A percentile compares a stretch with the other conserved stretches of the same genome.
Evolutionary conservation across 140 eudicot species (phyloP).

Genomic region (Senecio squalidus): DNA sequence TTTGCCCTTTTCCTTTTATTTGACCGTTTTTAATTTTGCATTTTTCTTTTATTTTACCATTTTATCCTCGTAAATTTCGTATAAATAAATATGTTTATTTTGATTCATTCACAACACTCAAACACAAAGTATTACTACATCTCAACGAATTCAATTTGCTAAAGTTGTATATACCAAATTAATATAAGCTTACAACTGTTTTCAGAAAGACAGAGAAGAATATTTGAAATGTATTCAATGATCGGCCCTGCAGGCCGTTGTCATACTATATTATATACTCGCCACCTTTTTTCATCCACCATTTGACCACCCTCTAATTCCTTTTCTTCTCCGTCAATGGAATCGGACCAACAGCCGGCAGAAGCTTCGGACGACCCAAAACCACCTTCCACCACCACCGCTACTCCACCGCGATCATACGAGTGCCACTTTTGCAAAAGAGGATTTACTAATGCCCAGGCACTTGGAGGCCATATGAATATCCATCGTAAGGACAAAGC

Average conservation of each 20-base stretch:
- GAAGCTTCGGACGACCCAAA: conserved; percentile 18
- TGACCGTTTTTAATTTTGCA: too few species aligned
- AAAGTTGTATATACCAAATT: too few species aligned
- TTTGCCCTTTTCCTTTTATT: too few species aligned
- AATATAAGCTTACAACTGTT: too few species aligned
- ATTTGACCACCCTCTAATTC: conserved; percentile 15
- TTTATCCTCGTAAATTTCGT: too few species aligned
- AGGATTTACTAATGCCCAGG: conserved; percentile 56
- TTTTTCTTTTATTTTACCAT: too few species aligned
- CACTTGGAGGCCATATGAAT: conserved; percentile 63
- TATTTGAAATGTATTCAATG: not conserved
- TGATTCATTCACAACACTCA: too few species aligned
- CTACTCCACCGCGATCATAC: conserved; percentile 35
- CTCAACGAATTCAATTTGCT: too few species aligned
- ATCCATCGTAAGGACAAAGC: conserved; percentile 53
- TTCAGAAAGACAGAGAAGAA: too few species aligned
- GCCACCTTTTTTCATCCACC: conserved; percentile 15
- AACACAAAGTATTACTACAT: too few species aligned
- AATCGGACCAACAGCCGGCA: conserved; percentile 18
- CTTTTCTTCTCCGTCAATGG: conserved; percentile 17
- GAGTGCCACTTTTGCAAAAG: conserved; percentile 49
- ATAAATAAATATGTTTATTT: too few species aligned
- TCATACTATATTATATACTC: conserved; percentile 22
- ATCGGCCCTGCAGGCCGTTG: conserved; percentile 24
- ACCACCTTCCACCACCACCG: conserved; percentile 13